phyloP scores from a whole-genome alignment of 495 filamentous ascomycete species.

The Penicillium bovifimosum region DNA sequence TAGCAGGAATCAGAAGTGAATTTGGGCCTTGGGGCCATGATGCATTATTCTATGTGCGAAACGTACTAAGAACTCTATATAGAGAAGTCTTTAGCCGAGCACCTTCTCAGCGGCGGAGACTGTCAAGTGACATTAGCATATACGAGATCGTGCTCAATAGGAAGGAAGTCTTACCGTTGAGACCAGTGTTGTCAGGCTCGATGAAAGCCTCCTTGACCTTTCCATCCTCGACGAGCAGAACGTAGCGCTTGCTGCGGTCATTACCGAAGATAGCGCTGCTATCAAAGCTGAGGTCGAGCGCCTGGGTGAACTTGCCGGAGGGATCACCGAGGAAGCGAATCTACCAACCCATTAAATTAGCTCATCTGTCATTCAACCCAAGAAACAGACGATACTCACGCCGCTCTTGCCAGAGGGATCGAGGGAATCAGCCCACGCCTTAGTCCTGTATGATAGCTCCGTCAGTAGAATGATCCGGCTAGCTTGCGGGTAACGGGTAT shows the following conservation, averaged over 20 bases:
- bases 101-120: slow-evolving; percentile 71
- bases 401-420: slow-evolving; percentile 67
- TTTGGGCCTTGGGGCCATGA: not conserved
- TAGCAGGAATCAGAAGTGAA: slow-evolving; percentile 1
- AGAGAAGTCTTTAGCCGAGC: slow-evolving; percentile 42
- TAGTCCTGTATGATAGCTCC: slow-evolving; percentile 53
- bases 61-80: not conserved
- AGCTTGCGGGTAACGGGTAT: not conserved
- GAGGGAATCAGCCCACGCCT: slow-evolving; percentile 73
- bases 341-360: slow-evolving; percentile 28
- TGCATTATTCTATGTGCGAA: slow-evolving; percentile 2
- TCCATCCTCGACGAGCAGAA: slow-evolving; percentile 69
- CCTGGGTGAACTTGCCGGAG: slow-evolving; percentile 72
- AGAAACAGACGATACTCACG: slow-evolving; percentile 48
- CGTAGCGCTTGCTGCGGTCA: slow-evolving; percentile 82
- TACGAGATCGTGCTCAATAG: not conserved
- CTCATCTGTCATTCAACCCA: not conserved
- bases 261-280: slow-evolving; percentile 79
- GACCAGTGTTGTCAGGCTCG: slow-evolving; percentile 91
- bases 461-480: not conserved
- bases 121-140: slow-evolving; percentile 26
- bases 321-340: slow-evolving; percentile 92
- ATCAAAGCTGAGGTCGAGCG: slow-evolving; percentile 81
- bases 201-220: slow-evolving; percentile 71
- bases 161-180: slow-evolving; percentile 55